phyloP scores from a whole-genome alignment of 2,329 filamentous ascomycete species.

The Mycocentrospora acerina region DNA sequence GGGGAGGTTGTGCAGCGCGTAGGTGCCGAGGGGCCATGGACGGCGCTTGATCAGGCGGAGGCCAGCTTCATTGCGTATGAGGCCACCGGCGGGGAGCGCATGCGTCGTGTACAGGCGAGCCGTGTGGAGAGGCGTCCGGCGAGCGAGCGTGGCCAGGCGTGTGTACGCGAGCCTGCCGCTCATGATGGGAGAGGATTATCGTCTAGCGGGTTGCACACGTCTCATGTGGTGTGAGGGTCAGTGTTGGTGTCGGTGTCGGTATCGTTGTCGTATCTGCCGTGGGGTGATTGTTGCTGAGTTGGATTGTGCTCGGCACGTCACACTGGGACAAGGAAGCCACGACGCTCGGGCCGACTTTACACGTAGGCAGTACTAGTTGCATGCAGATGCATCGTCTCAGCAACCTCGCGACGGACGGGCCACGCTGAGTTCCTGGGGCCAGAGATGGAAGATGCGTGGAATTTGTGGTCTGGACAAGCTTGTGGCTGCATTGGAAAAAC shows the following conservation, averaged over 20 bases:
- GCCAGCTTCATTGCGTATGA: constrained; percentile 40
- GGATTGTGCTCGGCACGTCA: background rate
- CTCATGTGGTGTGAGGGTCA: constrained; percentile 16
- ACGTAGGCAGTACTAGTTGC: too few relatives aligned
- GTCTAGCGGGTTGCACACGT: constrained; percentile 8
- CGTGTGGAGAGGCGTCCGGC: constrained; percentile 63
- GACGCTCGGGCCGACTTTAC: too few relatives aligned
- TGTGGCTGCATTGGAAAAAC: too few relatives aligned
- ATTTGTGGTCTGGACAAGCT: too few relatives aligned
- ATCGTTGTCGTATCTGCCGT: constrained; percentile 6
- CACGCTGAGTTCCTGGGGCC: too few relatives aligned
- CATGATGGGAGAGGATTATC: constrained; percentile 49
- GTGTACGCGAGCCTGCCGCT: constrained; percentile 75
- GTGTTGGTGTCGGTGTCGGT: background rate
- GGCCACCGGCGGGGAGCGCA: constrained; percentile 39
- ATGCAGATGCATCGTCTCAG: too few relatives aligned
- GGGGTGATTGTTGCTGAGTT: background rate
- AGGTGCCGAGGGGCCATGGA: constrained; percentile 74
- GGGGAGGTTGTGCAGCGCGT: constrained; percentile 78
- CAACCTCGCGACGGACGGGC: too few relatives aligned
- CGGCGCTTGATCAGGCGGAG: constrained; percentile 50
- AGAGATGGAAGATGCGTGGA: too few relatives aligned
- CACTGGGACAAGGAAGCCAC: too few relatives aligned
- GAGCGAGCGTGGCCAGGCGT: constrained; percentile 67
- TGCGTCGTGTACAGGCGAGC: constrained; percentile 50